A percentile compares a stretch with the other conserved stretches of the same genome.
These are phyloP conservation scores for Alternaria sp. DNA, from an alignment of 2,329 filamentous ascomycete genomes.

Conservation along the genomic window DNA sequence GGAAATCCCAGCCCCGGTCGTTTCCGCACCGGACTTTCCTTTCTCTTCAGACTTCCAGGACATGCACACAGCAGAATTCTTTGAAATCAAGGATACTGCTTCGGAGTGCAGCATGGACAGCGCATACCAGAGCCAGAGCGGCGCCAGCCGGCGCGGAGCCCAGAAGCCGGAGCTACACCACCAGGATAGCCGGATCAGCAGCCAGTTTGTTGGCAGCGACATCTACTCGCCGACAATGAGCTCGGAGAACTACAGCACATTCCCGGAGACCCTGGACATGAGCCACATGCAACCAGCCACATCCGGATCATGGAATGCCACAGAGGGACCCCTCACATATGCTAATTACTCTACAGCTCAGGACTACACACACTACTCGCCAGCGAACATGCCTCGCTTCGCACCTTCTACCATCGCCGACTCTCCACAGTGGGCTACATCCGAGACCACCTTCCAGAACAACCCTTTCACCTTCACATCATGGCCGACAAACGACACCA, in stretches of 20 bases:
- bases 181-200: conserved; percentile 42
- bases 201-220: conserved; percentile 38
- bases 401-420: conserved; percentile 27
- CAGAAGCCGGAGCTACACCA: conserved; percentile 33
- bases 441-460: conserved; percentile 35
- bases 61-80: conserved; percentile 43
- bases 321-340: conserved; percentile 41
- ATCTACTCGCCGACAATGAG: conserved; percentile 47
- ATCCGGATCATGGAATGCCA: conserved; percentile 39
- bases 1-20: conserved; percentile 44
- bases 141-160: conserved; percentile 43
- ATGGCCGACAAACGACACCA: conserved; percentile 27
- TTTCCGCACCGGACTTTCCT: conserved; percentile 44
- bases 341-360: conserved; percentile 49
- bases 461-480: conserved; percentile 36
- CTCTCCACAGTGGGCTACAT: conserved; percentile 30
- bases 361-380: conserved; percentile 40
- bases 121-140: conserved; percentile 49
- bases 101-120: conserved; percentile 53
- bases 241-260: conserved; percentile 43
- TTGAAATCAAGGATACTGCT: conserved; percentile 45
- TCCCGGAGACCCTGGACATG: conserved; percentile 42
- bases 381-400: conserved; percentile 31
- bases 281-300: conserved; percentile 40
- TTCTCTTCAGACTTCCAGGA: conserved; percentile 43